Conservation (phyloP, 164 flowering plant species). For the grape (Vitis vinifera) region ASM3070453v1 NC_081819.1:21589001-21589500, state of each 20-base stretch:
- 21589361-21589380: neutral
- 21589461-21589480: slow-evolving; percentile 34
- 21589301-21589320: neutral
- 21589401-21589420: neutral
- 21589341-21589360: neutral
- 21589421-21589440: slow-evolving; percentile 44
- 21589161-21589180: slow-evolving; percentile 45
- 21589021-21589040: neutral
- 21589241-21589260: neutral
- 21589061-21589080: neutral
- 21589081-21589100: slow-evolving; percentile 63
- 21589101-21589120: slow-evolving; percentile 66
- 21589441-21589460: slow-evolving; percentile 33
- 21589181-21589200: slow-evolving; percentile 49
- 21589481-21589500: slow-evolving; percentile 33
- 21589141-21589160: slow-evolving; percentile 42
- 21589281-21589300: neutral
- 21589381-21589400: neutral
- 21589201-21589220: slow-evolving; percentile 48
- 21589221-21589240: slow-evolving; percentile 51
- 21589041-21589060: neutral
- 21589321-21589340: neutral
- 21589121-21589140: slow-evolving; percentile 49
- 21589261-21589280: neutral
- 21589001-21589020: neutral